These are phyloP conservation scores for Pseudozyma sp. DNA, from an alignment of 1,284 basidiomycete species.

Conservation along the genomic window DNA sequence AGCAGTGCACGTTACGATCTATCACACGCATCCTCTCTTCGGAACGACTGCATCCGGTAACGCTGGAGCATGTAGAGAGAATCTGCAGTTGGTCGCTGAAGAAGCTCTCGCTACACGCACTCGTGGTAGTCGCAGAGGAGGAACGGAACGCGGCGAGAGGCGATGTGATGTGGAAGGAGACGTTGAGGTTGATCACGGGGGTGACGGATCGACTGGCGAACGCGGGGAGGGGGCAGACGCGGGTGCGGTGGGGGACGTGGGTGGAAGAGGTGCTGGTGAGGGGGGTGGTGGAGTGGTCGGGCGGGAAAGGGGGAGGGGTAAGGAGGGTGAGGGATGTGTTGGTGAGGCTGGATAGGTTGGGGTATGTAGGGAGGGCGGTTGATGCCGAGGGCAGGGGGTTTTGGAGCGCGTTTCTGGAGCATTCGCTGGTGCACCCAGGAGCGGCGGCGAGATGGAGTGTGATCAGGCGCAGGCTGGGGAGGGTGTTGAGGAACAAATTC, in stretches of 20 bases:
- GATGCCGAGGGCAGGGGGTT: constrained; percentile 13
- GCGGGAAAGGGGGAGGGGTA: background rate
- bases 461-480: background rate
- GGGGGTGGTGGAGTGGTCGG: constrained; percentile 11
- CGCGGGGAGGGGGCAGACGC: constrained; percentile 8
- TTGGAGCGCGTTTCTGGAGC: constrained; percentile 16
- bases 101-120: constrained; percentile 8
- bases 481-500: background rate
- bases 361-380: constrained; percentile 13
- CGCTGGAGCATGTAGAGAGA: background rate
- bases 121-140: background rate
- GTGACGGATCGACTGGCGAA: constrained; percentile 42
- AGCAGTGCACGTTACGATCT: constrained; percentile 22
- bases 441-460: background rate
- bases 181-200: constrained; percentile 12
- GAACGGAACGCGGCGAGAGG: constrained; percentile 23
- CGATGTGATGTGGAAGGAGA: constrained; percentile 27
- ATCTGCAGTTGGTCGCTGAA: constrained; percentile 8
- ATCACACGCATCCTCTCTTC: constrained; percentile 14
- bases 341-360: constrained; percentile 19
- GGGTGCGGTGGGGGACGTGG: constrained; percentile 1
- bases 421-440: too few species aligned
- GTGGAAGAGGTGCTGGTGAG: constrained; percentile 14
- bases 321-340: constrained; percentile 14
- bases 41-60: constrained; percentile 3